These are phyloP conservation scores for Niveomyces coronatus DNA, from an alignment of 2,329 filamentous ascomycete species.

Conservation along the genomic window DNA sequence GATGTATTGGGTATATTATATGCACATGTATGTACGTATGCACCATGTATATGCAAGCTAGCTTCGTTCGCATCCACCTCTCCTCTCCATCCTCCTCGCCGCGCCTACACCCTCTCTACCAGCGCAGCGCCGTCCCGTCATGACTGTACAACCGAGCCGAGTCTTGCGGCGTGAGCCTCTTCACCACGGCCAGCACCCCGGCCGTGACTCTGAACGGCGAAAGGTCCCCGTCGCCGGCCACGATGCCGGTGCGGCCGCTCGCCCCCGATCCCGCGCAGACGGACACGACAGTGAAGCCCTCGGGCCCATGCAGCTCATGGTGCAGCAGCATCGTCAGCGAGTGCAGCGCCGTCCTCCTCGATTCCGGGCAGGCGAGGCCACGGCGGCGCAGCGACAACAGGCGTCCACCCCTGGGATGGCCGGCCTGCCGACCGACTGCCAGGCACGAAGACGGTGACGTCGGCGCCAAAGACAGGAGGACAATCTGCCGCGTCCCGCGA, in stretches of 20 bases:
- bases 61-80: not conserved
- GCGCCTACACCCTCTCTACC: not conserved
- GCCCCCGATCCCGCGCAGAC: conserved; percentile 7
- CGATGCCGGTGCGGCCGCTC: conserved; percentile 7
- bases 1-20: no score
- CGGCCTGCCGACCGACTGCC: conserved; percentile 6
- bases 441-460: no score
- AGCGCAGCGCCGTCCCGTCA: conserved; percentile 6
- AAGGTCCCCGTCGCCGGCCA: conserved; percentile 5
- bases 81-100: not conserved
- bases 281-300: conserved; percentile 9
- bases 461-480: conserved; percentile 7
- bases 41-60: not conserved
- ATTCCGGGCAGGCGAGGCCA: no score
- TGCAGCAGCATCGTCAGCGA: conserved; percentile 10
- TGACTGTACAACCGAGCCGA: conserved; percentile 8
- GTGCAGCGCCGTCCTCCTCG: conserved; percentile 8
- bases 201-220: conserved; percentile 6
- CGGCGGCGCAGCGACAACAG: conserved; percentile 4
- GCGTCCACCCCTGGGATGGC: not conserved
- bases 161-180: conserved; percentile 5
- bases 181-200: conserved; percentile 3
- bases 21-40: no score
- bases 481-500: conserved; percentile 7
- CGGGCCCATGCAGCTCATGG: conserved; percentile 6